Evolutionary conservation across 2,329 filamentous ascomycete species (phyloP).

Genomic region (Phyllosticta capitalensis): DNA sequence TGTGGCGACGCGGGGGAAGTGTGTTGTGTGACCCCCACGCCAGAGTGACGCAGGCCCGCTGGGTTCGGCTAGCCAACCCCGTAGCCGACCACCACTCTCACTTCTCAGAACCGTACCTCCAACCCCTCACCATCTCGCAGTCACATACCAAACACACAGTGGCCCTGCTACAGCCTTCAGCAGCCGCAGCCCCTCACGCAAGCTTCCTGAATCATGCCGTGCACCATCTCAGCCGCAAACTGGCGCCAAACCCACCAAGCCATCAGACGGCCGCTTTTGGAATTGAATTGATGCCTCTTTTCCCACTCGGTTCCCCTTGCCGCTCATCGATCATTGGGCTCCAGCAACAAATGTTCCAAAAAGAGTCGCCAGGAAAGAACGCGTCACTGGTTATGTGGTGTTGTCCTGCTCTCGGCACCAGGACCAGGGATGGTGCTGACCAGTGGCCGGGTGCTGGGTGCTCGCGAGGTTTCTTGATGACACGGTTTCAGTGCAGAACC

Average conservation of each 20-base stretch:
- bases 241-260: not conserved
- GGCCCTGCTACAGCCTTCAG: not conserved
- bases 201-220: not conserved
- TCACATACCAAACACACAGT: too few relatives aligned
- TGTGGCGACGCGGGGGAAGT: not conserved
- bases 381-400: not conserved
- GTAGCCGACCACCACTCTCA: not conserved
- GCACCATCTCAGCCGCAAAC: not conserved
- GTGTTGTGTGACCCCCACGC: not conserved
- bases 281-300: not conserved
- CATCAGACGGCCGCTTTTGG: not conserved
- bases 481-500: not conserved
- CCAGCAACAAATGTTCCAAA: not conserved
- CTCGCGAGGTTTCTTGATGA: not conserved
- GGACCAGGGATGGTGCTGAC: too few relatives aligned
- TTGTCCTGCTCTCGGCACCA: not conserved
- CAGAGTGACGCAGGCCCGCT: not conserved
- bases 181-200: not conserved
- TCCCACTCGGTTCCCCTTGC: too few relatives aligned
- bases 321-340: not conserved
- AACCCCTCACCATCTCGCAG: not conserved
- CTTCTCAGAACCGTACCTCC: too few relatives aligned
- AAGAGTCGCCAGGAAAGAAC: not conserved
- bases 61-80: not conserved
- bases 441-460: not conserved